phyloP scores from a whole-genome alignment of 1,139 yeast genomes.

The Hansenula anomala region DNA sequence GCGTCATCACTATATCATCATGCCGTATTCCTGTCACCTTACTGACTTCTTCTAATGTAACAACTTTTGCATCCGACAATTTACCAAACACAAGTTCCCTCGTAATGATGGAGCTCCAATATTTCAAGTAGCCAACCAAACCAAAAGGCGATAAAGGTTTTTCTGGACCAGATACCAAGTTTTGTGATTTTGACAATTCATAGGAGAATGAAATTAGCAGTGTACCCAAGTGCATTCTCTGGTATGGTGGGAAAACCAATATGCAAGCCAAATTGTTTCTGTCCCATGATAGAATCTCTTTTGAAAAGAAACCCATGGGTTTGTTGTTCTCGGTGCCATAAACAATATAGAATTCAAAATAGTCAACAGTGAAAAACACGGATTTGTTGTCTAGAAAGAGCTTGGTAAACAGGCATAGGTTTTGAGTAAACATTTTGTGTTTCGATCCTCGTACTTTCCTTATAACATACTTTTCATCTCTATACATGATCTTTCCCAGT shows the following conservation, averaged over 20 bases:
- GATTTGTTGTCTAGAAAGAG: conserved; percentile 90
- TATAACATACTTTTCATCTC: conserved; percentile 53
- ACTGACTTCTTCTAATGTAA: conserved; percentile 52
- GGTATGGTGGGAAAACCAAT: conserved; percentile 88
- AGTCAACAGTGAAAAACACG: conserved; percentile 72
- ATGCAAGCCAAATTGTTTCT: conserved; percentile 87
- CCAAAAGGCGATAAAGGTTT: conserved; percentile 86
- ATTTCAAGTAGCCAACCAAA: conserved; percentile 61
- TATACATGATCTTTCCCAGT: conserved; percentile 70
- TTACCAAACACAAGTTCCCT: conserved; percentile 36
- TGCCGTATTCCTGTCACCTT: conserved; percentile 61
- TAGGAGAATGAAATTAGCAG: conserved; percentile 81
- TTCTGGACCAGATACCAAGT: conserved; percentile 79
- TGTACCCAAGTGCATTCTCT: conserved; percentile 71
- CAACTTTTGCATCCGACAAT: conserved; percentile 23
- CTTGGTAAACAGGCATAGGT: conserved; percentile 79
- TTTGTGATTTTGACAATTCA: conserved; percentile 56
- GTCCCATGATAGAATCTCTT: conserved; percentile 81
- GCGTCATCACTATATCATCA: conserved; percentile 62
- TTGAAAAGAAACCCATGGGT: conserved; percentile 91
- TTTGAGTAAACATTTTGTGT: conserved; percentile 69
- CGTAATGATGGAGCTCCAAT: conserved; percentile 62
- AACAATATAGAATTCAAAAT: conserved; percentile 73
- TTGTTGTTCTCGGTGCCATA: conserved; percentile 42
- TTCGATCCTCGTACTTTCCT: conserved; percentile 62